Base-by-base conservation (phyloP, 1,284 basidiomycete species). In the Ganoderma sinense region DNA sequence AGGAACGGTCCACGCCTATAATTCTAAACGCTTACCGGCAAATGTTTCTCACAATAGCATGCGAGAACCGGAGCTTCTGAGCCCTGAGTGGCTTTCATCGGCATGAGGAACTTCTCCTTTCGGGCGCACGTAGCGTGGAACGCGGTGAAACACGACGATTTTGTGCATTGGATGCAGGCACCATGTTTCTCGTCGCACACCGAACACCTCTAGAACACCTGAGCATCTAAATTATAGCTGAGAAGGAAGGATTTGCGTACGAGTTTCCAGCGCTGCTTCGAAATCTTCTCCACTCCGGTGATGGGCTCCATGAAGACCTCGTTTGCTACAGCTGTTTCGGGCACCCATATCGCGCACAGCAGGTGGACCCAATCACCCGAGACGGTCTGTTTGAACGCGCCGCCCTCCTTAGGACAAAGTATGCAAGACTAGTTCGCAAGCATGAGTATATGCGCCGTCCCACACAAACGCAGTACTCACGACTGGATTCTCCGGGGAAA, bases 221-320 rank as follows among this genome's bases (percentile, higher is more conserved):
- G 40, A 73, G 58, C 29, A 66, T 41, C 16, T 26, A 14, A 16
- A 23, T 60, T 62, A 23, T 11, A 48, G 8, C 8, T 33, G 23
- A n/a, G 65, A 31, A 26, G 16, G 36, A 48, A 55, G 40, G 62
- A 53, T 14, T 51, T 5, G 13, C 94, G 76, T 70, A 97, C 96
- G 73, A 99, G 86, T 82, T 94, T 98, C 97, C 97, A 99, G 8
- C 97, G 86, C 75, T 91, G 92, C 79, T 97, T 98, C 4, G 94
- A 92, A 58, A 99, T 95, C 74, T 85, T 88, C 60, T 98, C 95
- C 0, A 97, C 88, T 29, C 95, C 95, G 36, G 96, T 96, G 60
- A 99, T 93, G 13, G 98, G 98, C 77, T 99, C 98, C 97, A 99
- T 99, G 81, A 99, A 98, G 13, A 97, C 94, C 8, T 97, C 92